phyloP scores from a whole-genome alignment of 1,284 basidiomycete genomes.

The Ceratobasidium sp. region DNA sequence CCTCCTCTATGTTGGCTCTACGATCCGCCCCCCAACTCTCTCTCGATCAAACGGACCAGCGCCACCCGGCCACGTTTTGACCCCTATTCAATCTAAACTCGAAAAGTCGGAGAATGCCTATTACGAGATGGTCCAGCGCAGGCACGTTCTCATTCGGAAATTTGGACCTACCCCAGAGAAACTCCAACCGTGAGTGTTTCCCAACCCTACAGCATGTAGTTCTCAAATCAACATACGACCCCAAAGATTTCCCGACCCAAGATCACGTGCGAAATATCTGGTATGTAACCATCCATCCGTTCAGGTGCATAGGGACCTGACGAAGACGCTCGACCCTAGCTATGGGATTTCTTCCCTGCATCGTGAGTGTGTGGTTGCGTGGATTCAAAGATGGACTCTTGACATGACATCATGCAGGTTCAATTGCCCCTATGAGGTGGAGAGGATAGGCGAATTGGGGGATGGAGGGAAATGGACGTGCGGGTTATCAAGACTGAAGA shows the following conservation, averaged over 20 bases:
- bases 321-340: conserved; percentile 5
- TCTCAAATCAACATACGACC: background rate
- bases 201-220: background rate
- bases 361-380: conserved; percentile 34
- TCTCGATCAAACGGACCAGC: background rate
- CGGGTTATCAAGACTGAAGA: conserved; percentile 42
- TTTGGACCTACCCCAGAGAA: conserved; percentile 18
- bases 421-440: conserved; percentile 44
- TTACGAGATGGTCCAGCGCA: conserved; percentile 9
- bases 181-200: conserved; percentile 3
- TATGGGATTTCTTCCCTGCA: conserved; percentile 45
- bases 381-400: no score
- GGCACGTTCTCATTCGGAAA: conserved; percentile 24
- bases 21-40: background rate
- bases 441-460: conserved; percentile 42
- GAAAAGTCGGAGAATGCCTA: conserved; percentile 22
- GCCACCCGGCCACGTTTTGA: background rate
- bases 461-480: conserved; percentile 46
- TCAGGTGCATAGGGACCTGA: no score
- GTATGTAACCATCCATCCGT: no score
- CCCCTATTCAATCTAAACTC: background rate
- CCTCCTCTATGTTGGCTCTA: conserved; percentile 6
- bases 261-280: conserved; percentile 2
- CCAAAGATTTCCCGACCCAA: conserved; percentile 5
- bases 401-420: conserved; percentile 39